These are phyloP conservation scores for Aspergillus ostianus DNA, from an alignment of 495 filamentous ascomycete species.

Conservation along the genomic window DNA sequence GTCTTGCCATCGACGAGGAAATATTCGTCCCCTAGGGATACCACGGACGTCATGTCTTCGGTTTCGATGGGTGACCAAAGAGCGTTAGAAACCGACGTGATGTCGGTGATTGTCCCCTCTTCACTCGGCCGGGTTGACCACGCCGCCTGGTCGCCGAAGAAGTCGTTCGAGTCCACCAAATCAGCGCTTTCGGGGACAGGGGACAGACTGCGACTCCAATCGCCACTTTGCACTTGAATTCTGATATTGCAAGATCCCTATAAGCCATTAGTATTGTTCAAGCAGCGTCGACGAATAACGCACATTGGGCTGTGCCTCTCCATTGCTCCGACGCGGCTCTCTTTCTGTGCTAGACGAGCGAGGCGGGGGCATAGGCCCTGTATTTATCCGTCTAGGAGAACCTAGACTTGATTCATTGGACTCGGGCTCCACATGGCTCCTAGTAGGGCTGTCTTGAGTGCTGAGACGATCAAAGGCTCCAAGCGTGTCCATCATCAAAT, in stretches of 20 bases:
- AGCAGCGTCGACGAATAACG: background rate
- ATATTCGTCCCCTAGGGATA: slow-evolving; percentile 29
- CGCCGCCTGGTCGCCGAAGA: slow-evolving; percentile 5
- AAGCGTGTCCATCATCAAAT: background rate
- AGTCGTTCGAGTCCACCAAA: background rate
- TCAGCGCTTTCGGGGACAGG: background rate
- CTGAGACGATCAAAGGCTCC: background rate
- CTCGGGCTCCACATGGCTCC: no score
- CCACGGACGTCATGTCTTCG: slow-evolving; percentile 26
- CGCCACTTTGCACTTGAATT: background rate
- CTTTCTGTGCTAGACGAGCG: background rate
- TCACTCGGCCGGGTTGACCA: slow-evolving; percentile 12
- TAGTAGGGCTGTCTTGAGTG: background rate
- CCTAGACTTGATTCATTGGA: background rate
- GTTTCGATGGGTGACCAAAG: slow-evolving; percentile 27
- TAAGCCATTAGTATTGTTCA: background rate
- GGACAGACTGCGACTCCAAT: background rate
- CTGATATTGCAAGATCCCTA: background rate
- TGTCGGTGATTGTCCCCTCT: slow-evolving; percentile 12
- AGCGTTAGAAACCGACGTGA: slow-evolving; percentile 19
- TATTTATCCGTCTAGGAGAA: background rate
- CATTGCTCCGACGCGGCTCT: background rate
- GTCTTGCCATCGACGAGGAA: slow-evolving; percentile 36
- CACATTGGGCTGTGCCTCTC: background rate
- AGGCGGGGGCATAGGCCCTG: background rate